Evolutionary conservation across 2,329 filamentous ascomycete genomes (phyloP), one percentile per base, ranked within the genome.

Genomic region (Didymella segeticola): DNA sequence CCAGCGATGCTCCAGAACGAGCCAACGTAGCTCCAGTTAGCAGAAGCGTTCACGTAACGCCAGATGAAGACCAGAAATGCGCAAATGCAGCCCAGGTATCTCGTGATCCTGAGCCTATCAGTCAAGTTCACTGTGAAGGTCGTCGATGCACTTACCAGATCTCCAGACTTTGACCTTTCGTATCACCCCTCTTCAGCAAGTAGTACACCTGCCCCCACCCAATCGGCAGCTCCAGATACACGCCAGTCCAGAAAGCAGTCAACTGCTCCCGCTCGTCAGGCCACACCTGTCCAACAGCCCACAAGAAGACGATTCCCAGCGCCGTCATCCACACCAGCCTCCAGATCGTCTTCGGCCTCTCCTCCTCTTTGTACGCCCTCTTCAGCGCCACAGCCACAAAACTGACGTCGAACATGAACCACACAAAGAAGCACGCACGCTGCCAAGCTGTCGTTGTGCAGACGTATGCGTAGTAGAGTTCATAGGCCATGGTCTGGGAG

Each of bases 231-330:
- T 77, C 69, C 23, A 77, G 47, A 42, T 72, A 60, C 27, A 73
- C 38, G 0, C 75, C 74, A 14, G 73, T 77, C 70, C 73, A 77
- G 49, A 74, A 77, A 17, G 74, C 75, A 3, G 74, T 77, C 20
- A 75, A 50, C 43, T 76, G 74, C 59, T 76, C 72, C 19, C 74
- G 64, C 57, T 76, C 74, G 57, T 76, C 74, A 2, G 72, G 72
- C 63, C 66, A 77, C 20, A 57, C 31, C 26, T 43, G 50, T 11
- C 69, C 69, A 10, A 68, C 37, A 20, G 46, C 51, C 56, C 67
- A 68, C 31, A 76, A 53, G 19, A 72, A 61, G 1, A n/a, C 65
- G 22, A 75, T 59, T 25, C 71, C 71, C 12, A 60, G 53, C 9
- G 66, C 38, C 5, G 68, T 61, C 42, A 71, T 70, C 39, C 60